Percentiles rank a stretch among this genome's conserved stretches.
Evolutionary conservation across 2,329 filamentous ascomycete species (phyloP).

Genomic region (Calonectria crousiana): DNA sequence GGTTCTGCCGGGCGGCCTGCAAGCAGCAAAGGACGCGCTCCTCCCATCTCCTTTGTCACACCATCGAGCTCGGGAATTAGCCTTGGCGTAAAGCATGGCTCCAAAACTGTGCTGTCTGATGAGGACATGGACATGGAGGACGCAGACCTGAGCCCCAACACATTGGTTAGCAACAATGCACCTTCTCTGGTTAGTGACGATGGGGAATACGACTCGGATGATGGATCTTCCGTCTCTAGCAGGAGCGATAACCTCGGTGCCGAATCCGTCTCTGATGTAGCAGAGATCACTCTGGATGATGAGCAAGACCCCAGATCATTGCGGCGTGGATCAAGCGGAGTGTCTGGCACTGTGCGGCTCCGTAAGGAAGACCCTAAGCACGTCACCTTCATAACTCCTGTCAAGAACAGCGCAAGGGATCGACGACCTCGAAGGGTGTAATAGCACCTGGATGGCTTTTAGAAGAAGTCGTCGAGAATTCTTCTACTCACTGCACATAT

Average conservation of each 20-base stretch:
- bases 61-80: conserved; percentile 43
- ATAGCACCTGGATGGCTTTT: conserved; percentile 7
- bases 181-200: conserved; percentile 86
- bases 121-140: conserved; percentile 68
- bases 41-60: conserved; percentile 55
- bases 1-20: conserved; percentile 59
- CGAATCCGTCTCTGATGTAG: conserved; percentile 70
- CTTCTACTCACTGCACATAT: conserved; percentile 21
- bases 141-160: conserved; percentile 76
- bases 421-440: conserved; percentile 47
- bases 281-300: conserved; percentile 72
- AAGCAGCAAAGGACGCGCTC: conserved; percentile 68
- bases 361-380: conserved; percentile 68
- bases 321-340: conserved; percentile 57
- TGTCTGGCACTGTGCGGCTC: conserved; percentile 60
- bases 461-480: not conserved
- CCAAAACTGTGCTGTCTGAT: conserved; percentile 47
- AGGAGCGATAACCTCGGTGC: conserved; percentile 68
- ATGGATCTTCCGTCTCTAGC: conserved; percentile 71
- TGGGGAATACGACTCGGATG: conserved; percentile 80
- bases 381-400: conserved; percentile 66
- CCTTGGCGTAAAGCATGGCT: conserved; percentile 36
- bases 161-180: conserved; percentile 79
- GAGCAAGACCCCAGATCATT: conserved; percentile 63
- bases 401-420: conserved; percentile 56